Evolutionary conservation across 768 basidiomycete genomes (phyloP).

Genomic region (Tylopilus vinaceipallidus): DNA sequence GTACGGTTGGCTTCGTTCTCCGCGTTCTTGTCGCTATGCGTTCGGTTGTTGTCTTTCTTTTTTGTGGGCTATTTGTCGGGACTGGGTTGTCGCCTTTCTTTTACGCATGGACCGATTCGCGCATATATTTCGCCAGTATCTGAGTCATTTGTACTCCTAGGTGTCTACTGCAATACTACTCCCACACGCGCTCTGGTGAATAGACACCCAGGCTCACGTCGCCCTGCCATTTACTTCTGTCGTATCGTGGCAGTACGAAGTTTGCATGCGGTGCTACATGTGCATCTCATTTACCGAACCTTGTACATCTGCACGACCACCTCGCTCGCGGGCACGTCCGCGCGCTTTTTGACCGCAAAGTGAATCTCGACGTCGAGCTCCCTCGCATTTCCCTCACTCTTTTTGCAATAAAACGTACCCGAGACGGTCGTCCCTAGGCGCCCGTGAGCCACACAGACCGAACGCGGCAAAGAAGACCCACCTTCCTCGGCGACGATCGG

Average conservation of each 20-base stretch:
- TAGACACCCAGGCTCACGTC: too few species aligned
- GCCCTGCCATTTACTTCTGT: too few species aligned
- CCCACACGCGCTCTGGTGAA: too few species aligned
- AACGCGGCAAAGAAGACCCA: slow-evolving; percentile 30
- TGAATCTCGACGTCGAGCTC: slow-evolving; percentile 93
- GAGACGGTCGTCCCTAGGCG: slow-evolving; percentile 63
- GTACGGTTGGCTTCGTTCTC: background rate
- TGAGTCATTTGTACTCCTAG: slow-evolving; percentile 8
- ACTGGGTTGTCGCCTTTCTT: background rate
- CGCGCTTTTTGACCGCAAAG: slow-evolving; percentile 49
- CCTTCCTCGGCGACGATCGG: slow-evolving; percentile 78
- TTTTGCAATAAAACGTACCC: slow-evolving; percentile 82
- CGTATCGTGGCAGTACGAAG: too few species aligned
- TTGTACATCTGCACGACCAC: slow-evolving; percentile 76
- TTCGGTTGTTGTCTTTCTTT: background rate
- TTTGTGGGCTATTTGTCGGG: background rate
- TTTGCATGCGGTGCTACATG: too few species aligned
- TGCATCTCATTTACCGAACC: slow-evolving; percentile 72
- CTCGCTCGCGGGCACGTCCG: slow-evolving; percentile 34
- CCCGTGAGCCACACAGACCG: background rate
- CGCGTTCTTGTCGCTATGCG: background rate
- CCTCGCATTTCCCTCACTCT: slow-evolving; percentile 76
- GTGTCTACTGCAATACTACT: slow-evolving; percentile 13
- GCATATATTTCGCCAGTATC: slow-evolving; percentile 2
- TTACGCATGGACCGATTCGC: background rate